A percentile compares a stretch with the other conserved stretches of the same genome.
phyloP scores from a whole-genome alignment of 257 asterid species.

The Przewalskia tangutica region DNA sequence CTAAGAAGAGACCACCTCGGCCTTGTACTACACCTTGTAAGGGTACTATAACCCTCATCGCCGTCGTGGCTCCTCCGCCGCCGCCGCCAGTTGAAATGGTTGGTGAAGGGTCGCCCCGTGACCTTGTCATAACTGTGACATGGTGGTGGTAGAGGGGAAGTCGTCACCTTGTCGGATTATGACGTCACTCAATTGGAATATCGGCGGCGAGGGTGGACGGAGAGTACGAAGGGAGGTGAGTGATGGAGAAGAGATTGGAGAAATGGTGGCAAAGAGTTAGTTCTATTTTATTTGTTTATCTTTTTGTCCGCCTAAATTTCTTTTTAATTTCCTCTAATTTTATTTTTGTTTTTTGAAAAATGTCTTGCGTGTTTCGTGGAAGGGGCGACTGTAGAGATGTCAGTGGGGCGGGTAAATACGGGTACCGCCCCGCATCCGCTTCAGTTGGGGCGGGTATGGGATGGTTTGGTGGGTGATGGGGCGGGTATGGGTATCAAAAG shows the following conservation, averaged over 20 bases:
- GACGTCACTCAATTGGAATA: background rate
- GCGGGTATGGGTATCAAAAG: too few relatives aligned
- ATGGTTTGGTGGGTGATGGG: too few relatives aligned
- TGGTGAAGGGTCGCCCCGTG: background rate
- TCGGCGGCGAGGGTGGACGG: constrained; percentile 3
- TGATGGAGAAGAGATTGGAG: constrained; percentile 22
- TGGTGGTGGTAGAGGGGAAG: too few relatives aligned
- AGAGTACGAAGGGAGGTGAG: constrained; percentile 10
- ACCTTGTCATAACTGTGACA: constrained; percentile 32
- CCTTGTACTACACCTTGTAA: constrained; percentile 63
- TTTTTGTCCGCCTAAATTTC: background rate
- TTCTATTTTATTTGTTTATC: background rate
- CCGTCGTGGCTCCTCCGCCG: constrained; percentile 20
- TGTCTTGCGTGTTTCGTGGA: background rate
- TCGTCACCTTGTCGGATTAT: background rate
- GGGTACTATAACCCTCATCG: constrained; percentile 73
- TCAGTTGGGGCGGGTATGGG: too few relatives aligned
- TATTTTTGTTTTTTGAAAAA: background rate
- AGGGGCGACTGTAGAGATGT: too few relatives aligned
- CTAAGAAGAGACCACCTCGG: constrained; percentile 56
- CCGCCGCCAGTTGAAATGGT: constrained; percentile 26
- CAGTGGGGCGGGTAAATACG: too few relatives aligned
- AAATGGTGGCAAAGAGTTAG: constrained; percentile 4
- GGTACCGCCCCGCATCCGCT: too few relatives aligned
- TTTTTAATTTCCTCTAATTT: background rate